Evolutionary conservation across 208 protist species (phyloP).

Genomic region (Acanthamoeba culbertsoni): DNA sequence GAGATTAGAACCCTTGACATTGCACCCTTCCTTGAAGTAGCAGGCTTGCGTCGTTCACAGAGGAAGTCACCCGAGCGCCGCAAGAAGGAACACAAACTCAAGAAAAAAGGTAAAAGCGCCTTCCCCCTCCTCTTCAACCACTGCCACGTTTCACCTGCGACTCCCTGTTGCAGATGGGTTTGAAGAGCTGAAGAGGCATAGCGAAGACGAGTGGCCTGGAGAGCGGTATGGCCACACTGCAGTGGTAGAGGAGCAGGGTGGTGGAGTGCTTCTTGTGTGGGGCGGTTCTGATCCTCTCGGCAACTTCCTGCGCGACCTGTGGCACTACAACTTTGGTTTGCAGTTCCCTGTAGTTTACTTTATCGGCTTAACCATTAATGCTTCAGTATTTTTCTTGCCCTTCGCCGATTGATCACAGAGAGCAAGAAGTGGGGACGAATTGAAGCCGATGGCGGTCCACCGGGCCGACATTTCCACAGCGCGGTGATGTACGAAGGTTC

Average conservation of each 20-base stretch:
- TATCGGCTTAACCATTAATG: not conserved
- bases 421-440: conserved; percentile 4
- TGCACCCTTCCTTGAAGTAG: no score
- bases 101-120: no score
- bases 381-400: not conserved
- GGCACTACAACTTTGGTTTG: conserved; percentile 56
- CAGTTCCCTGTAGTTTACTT: no score
- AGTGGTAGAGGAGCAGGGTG: conserved; percentile 25
- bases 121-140: no score
- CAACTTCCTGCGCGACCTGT: conserved; percentile 25
- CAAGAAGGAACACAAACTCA: no score
- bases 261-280: conserved; percentile 28
- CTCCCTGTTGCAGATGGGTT: conserved; percentile 24
- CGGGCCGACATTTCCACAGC: conserved; percentile 41
- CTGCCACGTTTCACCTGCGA: not conserved
- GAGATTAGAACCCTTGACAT: no score
- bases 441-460: not conserved
- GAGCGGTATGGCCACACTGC: conserved; percentile 43
- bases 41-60: no score
- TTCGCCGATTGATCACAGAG: not conserved
- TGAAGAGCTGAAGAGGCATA: not conserved
- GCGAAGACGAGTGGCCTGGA: not conserved
- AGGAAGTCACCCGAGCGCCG: no score
- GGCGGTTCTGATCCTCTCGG: not conserved
- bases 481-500: conserved; percentile 43